Evolutionary conservation across 2,329 filamentous ascomycete genomes (phyloP), one percentile per base, ranked within the genome.

Genomic region (Bipolaris gigantea): DNA sequence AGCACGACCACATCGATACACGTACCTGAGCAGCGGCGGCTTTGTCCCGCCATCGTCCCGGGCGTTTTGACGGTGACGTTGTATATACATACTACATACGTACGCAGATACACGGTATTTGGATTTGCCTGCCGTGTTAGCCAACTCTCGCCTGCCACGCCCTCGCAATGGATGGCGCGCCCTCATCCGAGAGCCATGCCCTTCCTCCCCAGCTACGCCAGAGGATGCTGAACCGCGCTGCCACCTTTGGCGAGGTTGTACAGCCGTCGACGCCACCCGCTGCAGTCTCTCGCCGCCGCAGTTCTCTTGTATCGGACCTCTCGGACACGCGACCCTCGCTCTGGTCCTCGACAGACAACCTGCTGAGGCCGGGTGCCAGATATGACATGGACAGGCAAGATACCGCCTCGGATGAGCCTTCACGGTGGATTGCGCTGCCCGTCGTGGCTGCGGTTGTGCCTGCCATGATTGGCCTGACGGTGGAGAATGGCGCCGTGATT

Each of bases 381-480:
- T 59, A 63, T 56, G 63, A 68, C 5, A 64, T 65, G 60, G 63
- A 68, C n/a, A 56, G 48, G 36, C 42, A 13, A 13, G 27, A 65
- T 50, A 75, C 35, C 60, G 80, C 25, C 54, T 75, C 23, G 65
- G 73, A 78, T 15, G 84, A 87, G 34, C 79, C 84, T 48, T 88
- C 89, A 1, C 81, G 86, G 56, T 90, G 91, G 84, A 87, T 94
- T 57, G 89, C 86, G 2, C 79, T 89, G n/a, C 92, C 93, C 1
- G 77, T 97, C 32, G 87, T 85, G 0, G 88, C 96, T 70, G 92
- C 91, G 2, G 81, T 97, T 43, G 77, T 97, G 13, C 93, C 93
- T 3, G 92, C 92, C 1, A 71, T 96, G n/a, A 90, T 86, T 0
- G 93, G 92, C 0, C 76, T 95, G 44, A 79, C 97, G 52, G 95